Conservation (phyloP, 2,329 filamentous ascomycete species). For the Biscogniauxia marginata region DNA sequence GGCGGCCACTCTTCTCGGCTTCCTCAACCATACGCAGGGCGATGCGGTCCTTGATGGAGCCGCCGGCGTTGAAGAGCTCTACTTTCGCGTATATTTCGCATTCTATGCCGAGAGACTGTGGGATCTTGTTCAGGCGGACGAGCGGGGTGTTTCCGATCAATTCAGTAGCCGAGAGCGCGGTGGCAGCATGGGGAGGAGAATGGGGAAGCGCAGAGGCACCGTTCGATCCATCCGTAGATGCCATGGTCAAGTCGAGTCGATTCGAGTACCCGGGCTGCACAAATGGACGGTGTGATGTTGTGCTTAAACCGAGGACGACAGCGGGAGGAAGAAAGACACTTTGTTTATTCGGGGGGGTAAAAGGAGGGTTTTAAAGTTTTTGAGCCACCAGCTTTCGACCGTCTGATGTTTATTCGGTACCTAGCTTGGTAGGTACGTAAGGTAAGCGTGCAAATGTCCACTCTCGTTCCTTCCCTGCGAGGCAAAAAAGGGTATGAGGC, state of each 20-base stretch:
- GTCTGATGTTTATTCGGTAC: conserved; percentile 5
- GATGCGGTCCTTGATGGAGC: conserved; percentile 93
- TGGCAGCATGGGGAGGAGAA: conserved; percentile 28
- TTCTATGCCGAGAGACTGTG: conserved; percentile 84
- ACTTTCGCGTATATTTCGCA: conserved; percentile 88
- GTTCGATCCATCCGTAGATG: conserved; percentile 18
- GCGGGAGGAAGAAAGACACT: not conserved
- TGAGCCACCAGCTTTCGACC: not conserved
- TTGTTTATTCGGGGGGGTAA: too few species aligned
- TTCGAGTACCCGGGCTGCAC: not conserved
- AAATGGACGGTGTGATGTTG: not conserved
- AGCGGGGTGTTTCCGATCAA: conserved; percentile 97
- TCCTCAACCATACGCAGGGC: conserved; percentile 97
- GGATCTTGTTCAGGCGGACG: conserved; percentile 88
- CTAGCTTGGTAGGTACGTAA: conserved; percentile 3
- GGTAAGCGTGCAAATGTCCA: conserved; percentile 2
- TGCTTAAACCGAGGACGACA: not conserved
- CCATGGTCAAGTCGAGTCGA: conserved; percentile 8
- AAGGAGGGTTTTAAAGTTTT: not conserved
- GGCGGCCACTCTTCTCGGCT: conserved; percentile 85
- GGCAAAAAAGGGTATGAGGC: conserved; percentile 5
- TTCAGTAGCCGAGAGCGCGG: conserved; percentile 67
- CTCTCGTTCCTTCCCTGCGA: conserved; percentile 1
- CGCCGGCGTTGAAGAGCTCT: conserved; percentile 91
- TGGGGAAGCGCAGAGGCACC: conserved; percentile 25